Conservation (phyloP, 176 grass and related monocot species). For the Carex littledalei region DNA sequence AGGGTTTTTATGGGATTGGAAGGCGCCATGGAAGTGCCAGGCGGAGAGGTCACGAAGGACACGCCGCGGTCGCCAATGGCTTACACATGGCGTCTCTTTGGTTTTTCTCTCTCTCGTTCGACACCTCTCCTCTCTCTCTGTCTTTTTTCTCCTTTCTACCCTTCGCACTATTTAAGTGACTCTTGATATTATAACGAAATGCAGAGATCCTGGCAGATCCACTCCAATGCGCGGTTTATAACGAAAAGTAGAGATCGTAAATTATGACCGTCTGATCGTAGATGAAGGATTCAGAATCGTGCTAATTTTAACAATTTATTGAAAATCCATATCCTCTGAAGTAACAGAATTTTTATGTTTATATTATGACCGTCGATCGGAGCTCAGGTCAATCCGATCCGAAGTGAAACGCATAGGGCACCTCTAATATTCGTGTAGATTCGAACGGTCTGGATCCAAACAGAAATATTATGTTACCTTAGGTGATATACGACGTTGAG, state of each 20-base stretch:
- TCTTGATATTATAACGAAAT: background rate
- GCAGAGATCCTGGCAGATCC: background rate
- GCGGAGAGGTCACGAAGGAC: background rate
- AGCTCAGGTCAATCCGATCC: no score
- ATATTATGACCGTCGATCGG: no score
- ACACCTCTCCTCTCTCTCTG: background rate
- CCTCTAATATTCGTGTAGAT: no score
- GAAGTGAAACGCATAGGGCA: no score
- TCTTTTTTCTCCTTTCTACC: background rate
- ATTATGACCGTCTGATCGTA: background rate
- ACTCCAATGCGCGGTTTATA: background rate
- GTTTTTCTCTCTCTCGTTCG: background rate
- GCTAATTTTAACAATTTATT: background rate
- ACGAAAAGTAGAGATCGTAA: background rate
- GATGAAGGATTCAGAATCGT: background rate
- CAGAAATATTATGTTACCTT: no score
- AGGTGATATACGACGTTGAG: background rate
- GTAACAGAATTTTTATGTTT: no score
- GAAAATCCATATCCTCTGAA: background rate
- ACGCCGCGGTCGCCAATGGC: background rate
- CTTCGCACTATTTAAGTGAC: background rate
- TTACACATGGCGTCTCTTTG: background rate
- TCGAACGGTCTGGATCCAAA: no score
- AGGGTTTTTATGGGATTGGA: background rate
- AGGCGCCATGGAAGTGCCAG: background rate